phyloP scores from a whole-genome alignment of 768 basidiomycete species.

The Podaxis mareebaensis region DNA sequence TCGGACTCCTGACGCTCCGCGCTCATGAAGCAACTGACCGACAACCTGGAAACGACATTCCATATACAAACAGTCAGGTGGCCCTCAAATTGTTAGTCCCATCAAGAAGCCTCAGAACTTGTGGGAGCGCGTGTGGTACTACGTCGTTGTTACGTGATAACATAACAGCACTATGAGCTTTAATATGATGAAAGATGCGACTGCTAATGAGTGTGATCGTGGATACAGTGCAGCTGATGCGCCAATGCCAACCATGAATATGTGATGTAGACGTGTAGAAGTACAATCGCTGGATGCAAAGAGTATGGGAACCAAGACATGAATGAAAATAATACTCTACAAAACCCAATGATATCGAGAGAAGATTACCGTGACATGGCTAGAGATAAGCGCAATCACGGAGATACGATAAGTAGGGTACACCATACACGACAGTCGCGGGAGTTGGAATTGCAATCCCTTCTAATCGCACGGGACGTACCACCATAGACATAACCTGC shows the following conservation, averaged over 20 bases:
- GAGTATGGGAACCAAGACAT: not conserved
- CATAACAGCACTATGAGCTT: not conserved
- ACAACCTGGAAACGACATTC: not conserved
- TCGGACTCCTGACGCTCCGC: not conserved
- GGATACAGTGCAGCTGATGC: not conserved
- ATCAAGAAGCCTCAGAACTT: not conserved
- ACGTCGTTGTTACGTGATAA: slow-evolving; percentile 1
- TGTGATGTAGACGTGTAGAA: slow-evolving; percentile 1
- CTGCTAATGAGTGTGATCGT: not conserved
- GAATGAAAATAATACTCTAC: slow-evolving; percentile 7
- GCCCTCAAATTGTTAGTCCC: not conserved
- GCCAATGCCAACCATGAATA: not conserved
- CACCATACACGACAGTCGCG: slow-evolving; percentile 4
- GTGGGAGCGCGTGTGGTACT: not conserved
- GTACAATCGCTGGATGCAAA: not conserved
- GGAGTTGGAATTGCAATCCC: not conserved
- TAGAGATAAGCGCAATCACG: slow-evolving; percentile 2
- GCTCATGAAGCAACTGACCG: not conserved
- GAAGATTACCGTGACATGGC: not conserved
- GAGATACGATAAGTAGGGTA: slow-evolving; percentile 9
- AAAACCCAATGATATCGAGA: slow-evolving; percentile 3
- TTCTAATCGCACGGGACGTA: slow-evolving; percentile 8
- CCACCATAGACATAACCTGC: not conserved
- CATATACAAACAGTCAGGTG: not conserved
- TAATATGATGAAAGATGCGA: not conserved